A percentile compares a stretch with the other conserved stretches of the same genome.
Conservation (phyloP, 306 rosid species). For the Comarum palustre region DNA sequence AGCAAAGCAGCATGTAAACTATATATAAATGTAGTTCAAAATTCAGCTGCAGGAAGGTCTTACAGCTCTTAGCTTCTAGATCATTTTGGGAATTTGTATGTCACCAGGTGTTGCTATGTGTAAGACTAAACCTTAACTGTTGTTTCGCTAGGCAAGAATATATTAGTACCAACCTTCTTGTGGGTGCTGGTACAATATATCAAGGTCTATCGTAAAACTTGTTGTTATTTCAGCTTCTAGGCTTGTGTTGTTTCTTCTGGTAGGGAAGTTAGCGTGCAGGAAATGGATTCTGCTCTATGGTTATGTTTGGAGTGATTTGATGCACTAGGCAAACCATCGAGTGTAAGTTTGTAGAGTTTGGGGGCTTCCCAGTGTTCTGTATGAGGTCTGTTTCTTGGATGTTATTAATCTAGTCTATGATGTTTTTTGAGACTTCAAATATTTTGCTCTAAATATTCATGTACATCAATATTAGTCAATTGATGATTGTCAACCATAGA, state of each 20-base stretch:
- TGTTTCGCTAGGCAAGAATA: conserved; percentile 10
- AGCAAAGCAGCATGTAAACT: neutral
- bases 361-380: conserved; percentile 13
- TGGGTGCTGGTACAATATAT: conserved; percentile 2
- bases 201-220: neutral
- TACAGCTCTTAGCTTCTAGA: neutral
- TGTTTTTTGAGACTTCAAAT: no score
- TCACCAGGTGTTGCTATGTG: neutral
- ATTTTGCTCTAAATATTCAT: no score
- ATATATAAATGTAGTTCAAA: neutral
- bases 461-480: no score
- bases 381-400: neutral
- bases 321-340: neutral
- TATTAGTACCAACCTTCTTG: conserved; percentile 5
- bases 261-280: conserved; percentile 11
- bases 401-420: neutral
- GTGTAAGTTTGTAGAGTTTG: conserved; percentile 12
- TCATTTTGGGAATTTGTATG: neutral
- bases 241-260: neutral
- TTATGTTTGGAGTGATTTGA: neutral
- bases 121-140: conserved; percentile 2
- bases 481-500: no score
- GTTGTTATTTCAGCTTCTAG: neutral
- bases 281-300: neutral
- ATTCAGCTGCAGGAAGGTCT: neutral